Base-by-base conservation (phyloP, 140 eudicot species). In the Senecio squalidus region DNA sequence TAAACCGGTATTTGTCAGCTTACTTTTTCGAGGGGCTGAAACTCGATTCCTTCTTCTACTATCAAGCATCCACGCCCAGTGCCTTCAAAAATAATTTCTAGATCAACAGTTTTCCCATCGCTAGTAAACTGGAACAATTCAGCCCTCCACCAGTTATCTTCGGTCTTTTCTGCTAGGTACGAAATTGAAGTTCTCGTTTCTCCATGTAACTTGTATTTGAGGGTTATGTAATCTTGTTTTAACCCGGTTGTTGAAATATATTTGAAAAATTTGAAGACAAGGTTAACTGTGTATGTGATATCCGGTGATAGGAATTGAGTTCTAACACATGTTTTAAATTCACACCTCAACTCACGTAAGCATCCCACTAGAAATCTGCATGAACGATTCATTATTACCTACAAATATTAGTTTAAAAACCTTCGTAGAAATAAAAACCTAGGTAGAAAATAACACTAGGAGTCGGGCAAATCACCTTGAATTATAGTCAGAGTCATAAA, bases 271-370 rank as follows among this genome's bases (percentile, higher is more conserved):
- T 17, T 36, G 48, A 62, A 33, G 58, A 64, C 69, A 31, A 63
- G 60, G 59, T 63, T 63, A 6, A 64, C 8, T 10, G 69, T n/a
- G 39, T 64, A 64, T 30, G 60, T 64, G 18, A 23, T 14, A 2
- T 0, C 0, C 8, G 69, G 60, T 14, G 60, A 33, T 24, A 64
- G 15, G 30, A 64, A 50, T 49, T 34, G 59, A 31, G 69, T 10
- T 23, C 15, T 49, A 5, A 34, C 49, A 23, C n/a, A 23, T 5
- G 46, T 7, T 5, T n/a, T 23, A 9, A 64, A 64, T 1, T 11
- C 17, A n/a, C 60, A n/a, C n/a, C n/a, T n/a, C 29, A n/a, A n/a
- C n/a, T 11, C 0, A 0, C 1, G 1, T 4, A 1, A 1, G 0
- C 1, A n/a, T 11, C 2, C 16, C 29, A 0, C 50, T 23, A 34